Evolutionary conservation across 768 basidiomycete species (phyloP).

Genomic region (Phanerochaete sordida): DNA sequence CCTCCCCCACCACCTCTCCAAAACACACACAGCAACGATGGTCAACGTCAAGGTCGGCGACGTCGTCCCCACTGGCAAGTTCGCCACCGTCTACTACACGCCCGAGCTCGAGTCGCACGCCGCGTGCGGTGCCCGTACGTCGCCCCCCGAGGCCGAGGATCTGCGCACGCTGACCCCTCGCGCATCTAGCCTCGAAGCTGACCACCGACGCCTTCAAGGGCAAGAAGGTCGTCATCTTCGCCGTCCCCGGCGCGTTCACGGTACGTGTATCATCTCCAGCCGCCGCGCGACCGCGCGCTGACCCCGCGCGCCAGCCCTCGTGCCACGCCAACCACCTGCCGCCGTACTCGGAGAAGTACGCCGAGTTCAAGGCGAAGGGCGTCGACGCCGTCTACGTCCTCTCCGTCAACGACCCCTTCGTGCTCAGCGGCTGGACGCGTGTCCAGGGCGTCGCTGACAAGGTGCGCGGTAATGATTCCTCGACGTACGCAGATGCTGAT

Average conservation of each 20-base stretch:
- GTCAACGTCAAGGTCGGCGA: constrained; percentile 49
- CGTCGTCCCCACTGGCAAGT: constrained; percentile 41
- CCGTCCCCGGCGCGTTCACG: constrained; percentile 81
- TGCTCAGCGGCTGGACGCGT: constrained; percentile 45
- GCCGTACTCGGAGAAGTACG: constrained; percentile 60
- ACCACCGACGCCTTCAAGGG: constrained; percentile 68
- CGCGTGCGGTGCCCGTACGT: constrained; percentile 65
- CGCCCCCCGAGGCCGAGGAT: constrained; percentile 6
- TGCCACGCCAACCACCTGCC: constrained; percentile 43
- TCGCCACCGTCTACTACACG: constrained; percentile 55
- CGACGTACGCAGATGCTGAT: background rate
- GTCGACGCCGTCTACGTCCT: constrained; percentile 69
- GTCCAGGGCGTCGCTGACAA: constrained; percentile 49
- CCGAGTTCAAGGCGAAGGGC: constrained; percentile 75
- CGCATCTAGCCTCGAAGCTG: constrained; percentile 47
- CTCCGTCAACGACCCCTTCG: constrained; percentile 78
- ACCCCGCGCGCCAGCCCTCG: constrained; percentile 20
- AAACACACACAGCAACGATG: constrained; percentile 13
- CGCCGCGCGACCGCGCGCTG: background rate
- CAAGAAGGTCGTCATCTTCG: constrained; percentile 77
- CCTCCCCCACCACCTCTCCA: too few relatives aligned
- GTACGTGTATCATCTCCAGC: constrained; percentile 34
- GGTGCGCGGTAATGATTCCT: constrained; percentile 33
- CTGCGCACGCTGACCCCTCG: constrained; percentile 1
- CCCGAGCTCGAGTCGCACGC: constrained; percentile 60